phyloP scores from a whole-genome alignment of 139 green algal genomes.

The Nannochloris sp. region DNA sequence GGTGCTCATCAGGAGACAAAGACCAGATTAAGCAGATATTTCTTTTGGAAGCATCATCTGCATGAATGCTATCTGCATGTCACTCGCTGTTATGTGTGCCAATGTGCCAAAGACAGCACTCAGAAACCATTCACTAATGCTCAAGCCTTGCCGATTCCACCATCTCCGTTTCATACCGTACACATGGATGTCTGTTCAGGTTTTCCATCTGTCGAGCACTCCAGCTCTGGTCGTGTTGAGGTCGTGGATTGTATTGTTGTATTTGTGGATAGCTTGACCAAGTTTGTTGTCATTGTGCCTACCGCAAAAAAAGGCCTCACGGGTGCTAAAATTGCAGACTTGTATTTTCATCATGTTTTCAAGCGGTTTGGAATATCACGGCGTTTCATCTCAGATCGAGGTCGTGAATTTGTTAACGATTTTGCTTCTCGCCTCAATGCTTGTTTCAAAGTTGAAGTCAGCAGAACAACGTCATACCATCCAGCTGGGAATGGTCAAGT shows the following conservation, averaged over 20 bases:
- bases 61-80: not conserved
- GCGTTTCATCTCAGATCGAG: slow-evolving; percentile 24
- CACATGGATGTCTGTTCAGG: slow-evolving; percentile 43
- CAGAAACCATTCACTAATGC: not conserved
- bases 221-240: no score
- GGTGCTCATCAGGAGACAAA: no score
- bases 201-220: no score
- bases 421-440: slow-evolving; percentile 7
- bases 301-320: not conserved
- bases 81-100: not conserved
- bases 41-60: no score
- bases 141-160: slow-evolving; percentile 29
- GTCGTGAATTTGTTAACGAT: not conserved
- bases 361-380: slow-evolving; percentile 9
- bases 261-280: slow-evolving; percentile 47
- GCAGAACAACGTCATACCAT: slow-evolving; percentile 22
- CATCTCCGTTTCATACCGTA: slow-evolving; percentile 25
- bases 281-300: slow-evolving; percentile 17
- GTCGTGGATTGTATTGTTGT: slow-evolving; percentile 34
- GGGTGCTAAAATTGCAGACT: slow-evolving; percentile 13
- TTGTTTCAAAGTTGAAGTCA: no score
- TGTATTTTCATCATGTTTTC: slow-evolving; percentile 24
- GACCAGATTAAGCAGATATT: no score
- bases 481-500: slow-evolving; percentile 55
- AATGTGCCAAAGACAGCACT: not conserved